These are phyloP conservation scores for Didymella pomorum DNA, from an alignment of 2,329 filamentous ascomycete species.

Conservation along the genomic window DNA sequence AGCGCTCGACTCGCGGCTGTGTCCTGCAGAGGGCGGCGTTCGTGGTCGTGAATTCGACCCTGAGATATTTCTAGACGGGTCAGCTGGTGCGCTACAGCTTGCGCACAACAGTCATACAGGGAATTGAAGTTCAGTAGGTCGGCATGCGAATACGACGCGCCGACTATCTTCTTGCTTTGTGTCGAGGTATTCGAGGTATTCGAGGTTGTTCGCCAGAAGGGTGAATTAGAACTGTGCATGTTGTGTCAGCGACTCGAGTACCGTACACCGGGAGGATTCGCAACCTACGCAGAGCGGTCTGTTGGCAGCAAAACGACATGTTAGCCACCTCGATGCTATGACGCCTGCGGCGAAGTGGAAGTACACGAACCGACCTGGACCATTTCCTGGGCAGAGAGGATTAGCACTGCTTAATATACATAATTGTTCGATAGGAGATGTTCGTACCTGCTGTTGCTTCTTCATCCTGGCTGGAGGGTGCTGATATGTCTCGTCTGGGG, in stretches of 20 bases:
- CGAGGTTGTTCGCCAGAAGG: conserved; percentile 79
- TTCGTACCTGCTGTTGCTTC: conserved; percentile 54
- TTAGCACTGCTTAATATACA: conserved; percentile 28
- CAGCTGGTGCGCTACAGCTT: conserved; percentile 14
- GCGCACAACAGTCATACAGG: conserved; percentile 61
- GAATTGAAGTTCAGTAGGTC: conserved; percentile 90
- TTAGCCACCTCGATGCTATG: conserved; percentile 50
- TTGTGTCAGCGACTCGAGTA: neutral
- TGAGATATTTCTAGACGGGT: conserved; percentile 63
- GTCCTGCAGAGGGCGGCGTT: conserved; percentile 73
- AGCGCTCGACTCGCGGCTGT: conserved; percentile 64
- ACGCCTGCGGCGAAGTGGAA: conserved; percentile 32
- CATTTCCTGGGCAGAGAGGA: conserved; percentile 77
- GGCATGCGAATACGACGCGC: conserved; percentile 94
- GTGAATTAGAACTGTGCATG: conserved; percentile 75
- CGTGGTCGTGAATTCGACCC: conserved; percentile 71
- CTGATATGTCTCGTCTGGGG: conserved; percentile 50
- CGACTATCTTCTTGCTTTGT: conserved; percentile 77
- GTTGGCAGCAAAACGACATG: conserved; percentile 31
- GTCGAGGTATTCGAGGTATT: conserved; percentile 45
- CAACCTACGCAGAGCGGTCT: conserved; percentile 51
- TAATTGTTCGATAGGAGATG: no score
- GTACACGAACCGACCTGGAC: conserved; percentile 92
- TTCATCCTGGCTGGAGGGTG: conserved; percentile 27
- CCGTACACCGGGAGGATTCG: neutral